Base-by-base conservation (phyloP, 495 filamentous ascomycete species). In the Neurospora intermedia region DNA sequence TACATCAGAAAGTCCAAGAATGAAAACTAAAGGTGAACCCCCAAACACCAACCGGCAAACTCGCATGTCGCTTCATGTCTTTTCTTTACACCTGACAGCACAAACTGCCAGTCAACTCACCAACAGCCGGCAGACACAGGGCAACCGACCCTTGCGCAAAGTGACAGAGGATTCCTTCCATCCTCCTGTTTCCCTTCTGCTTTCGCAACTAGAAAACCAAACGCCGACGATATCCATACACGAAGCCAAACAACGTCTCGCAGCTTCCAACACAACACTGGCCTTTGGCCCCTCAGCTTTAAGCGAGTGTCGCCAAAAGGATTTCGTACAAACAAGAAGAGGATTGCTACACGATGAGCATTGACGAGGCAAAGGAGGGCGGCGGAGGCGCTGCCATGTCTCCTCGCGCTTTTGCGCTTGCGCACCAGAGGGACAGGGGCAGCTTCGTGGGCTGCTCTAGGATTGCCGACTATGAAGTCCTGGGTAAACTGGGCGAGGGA, bases 401-500 rank as follows among this genome's bases (percentile, higher is more conserved):
- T 11, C 84, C 85, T 62, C 79, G 81, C 74, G 76, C 81, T 20
- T 85, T 85, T 72, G 85, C 85, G 54, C 75, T 83, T 20, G 80
- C 81, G 23, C 83, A 86, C 72, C 82, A 82, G 69, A 81, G 85
- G 20, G 82, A 81, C 9, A 79, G 76, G 74, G 74, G 86, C 8
- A 86, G 88, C 74, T 99, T 96, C 78, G 83, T 84, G 69, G 96
- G 96, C 40, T 97, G 94, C 83, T 95, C 94, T 27, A 91, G 87
- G 71, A 98, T 99, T 76, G 85, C 84, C 66, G 91, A 96, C 72
- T 99, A 97, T 80, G 93, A 97, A 74, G 87, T 97, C 27, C 81
- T 94, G 73, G 91, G 90, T 69, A 99, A 99, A 84, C 88, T 99
- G 69, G 96, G 96, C 75, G 96, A 99, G 81, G 96, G 96, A 70